Percentiles rank a stretch among this genome's conserved stretches.
phyloP scores from a whole-genome alignment of 495 filamentous ascomycete species.

The Immersiella caudata region DNA sequence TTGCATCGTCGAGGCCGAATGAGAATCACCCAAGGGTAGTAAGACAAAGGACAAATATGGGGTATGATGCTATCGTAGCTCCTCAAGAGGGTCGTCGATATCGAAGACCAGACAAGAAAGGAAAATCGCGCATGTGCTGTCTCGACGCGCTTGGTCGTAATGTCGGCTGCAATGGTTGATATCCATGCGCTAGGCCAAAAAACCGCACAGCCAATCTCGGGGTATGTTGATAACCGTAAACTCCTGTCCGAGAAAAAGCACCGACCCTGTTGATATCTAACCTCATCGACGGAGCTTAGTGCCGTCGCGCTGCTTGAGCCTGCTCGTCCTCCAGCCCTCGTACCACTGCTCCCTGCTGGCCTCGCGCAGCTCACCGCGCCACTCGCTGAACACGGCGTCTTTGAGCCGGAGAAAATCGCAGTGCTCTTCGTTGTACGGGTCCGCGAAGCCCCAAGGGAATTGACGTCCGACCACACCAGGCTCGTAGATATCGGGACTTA shows the following conservation, averaged over 20 bases:
- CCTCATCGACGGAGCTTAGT: constrained; percentile 33
- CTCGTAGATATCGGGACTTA: constrained; percentile 90
- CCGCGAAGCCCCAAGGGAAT: constrained; percentile 96
- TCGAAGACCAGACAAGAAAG: constrained; percentile 14
- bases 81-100: background rate
- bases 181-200: constrained; percentile 1
- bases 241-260: constrained; percentile 2
- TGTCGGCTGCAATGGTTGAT: constrained; percentile 5
- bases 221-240: constrained; percentile 15
- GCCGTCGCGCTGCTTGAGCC: constrained; percentile 52
- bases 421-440: constrained; percentile 86
- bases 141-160: constrained; percentile 10
- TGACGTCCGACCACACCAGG: constrained; percentile 74
- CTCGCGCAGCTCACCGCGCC: constrained; percentile 88
- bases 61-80: constrained; percentile 28
- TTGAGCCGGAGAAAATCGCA: constrained; percentile 92
- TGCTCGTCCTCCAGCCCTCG: constrained; percentile 85
- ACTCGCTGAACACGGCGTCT: constrained; percentile 90
- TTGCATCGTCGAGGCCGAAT: constrained; percentile 8
- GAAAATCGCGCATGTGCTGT: constrained; percentile 1
- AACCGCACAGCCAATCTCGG: constrained; percentile 9
- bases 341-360: constrained; percentile 94
- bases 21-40: background rate
- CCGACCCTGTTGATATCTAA: background rate
- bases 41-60: constrained; percentile 20